Evolutionary conservation across 495 filamentous ascomycete species (phyloP), one percentile per base, ranked within the genome.

Genomic region (Cryomyces minteri): DNA sequence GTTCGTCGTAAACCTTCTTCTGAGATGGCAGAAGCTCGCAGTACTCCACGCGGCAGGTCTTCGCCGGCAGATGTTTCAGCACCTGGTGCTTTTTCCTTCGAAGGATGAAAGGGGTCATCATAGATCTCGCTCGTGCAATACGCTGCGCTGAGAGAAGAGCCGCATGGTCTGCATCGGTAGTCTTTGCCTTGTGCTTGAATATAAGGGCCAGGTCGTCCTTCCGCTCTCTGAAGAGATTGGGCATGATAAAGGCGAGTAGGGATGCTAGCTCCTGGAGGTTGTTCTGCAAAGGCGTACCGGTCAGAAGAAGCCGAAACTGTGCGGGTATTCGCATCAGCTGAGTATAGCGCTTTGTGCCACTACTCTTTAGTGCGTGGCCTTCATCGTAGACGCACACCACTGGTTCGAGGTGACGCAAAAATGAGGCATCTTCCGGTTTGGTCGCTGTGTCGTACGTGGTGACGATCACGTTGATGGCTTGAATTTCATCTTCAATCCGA

Each of bases 41-140:
- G 53, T 79, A 79, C 49, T 85, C 77, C 2, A 96, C 74, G 7
- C 74, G 71, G 31, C 73, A 71, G 11, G 69, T 79, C 65, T 98
- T 98, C n/a, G 69, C 65, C 0, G 90, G 87, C 18, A 98, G 66
- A 49, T 90, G 77, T 53, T 79, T 76, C 8, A 95, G 70, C n/a
- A 96, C 92, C 51, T 95, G 87, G 39, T 84, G 78, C 63, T 98
- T 98, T 65, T 90, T 88, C 5, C 90, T 72, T 34, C 92, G 85
- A 0, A 98, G 65, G 28, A 98, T 82, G 57, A 96, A 98, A 0
- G 90, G 90, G 33, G 88, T 83, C 59, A 98, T 77, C 70, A 98
- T 95, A 0, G 85, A 82, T 39, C 84, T 79, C 0, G 90, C 90
- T 32, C 86, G 72, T 18, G 73, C 71, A 41, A 95, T 90, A 4